These are phyloP conservation scores for Xanthoceras sorbifolium DNA, from an alignment of 345 rosid genomes.

Conservation along the genomic window DNA sequence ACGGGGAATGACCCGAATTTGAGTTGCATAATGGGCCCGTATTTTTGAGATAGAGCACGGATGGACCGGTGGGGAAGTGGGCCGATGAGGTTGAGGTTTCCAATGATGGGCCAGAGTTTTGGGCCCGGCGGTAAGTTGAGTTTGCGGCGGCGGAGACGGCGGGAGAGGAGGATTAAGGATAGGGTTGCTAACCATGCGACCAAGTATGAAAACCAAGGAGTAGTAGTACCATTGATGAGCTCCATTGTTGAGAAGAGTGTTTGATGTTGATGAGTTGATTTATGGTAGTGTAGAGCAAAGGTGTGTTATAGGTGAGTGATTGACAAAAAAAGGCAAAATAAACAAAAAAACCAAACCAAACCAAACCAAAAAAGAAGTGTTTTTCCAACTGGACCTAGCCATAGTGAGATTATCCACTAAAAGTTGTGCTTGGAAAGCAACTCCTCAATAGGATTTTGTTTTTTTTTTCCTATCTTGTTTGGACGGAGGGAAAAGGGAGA, in stretches of 20 bases:
- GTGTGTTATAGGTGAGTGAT: no score
- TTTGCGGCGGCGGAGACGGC: slow-evolving; percentile 34
- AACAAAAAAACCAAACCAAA: no score
- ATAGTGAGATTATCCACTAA: no score
- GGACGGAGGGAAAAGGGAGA: no score
- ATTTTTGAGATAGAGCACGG: slow-evolving; percentile 53
- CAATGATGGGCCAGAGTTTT: slow-evolving; percentile 65
- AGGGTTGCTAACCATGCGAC: slow-evolving; percentile 38
- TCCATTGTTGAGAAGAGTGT: slow-evolving; percentile 15
- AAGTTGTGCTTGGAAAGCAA: no score
- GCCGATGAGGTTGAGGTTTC: slow-evolving; percentile 68
- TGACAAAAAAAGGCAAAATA: no score
- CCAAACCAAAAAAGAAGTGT: no score
- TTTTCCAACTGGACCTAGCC: no score
- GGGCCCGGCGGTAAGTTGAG: slow-evolving; percentile 64
- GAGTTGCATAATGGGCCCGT: slow-evolving; percentile 63
- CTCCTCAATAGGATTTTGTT: no score
- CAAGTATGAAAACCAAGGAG: slow-evolving; percentile 24
- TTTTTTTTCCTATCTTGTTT: no score
- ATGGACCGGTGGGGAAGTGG: slow-evolving; percentile 64
- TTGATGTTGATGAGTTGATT: neutral
- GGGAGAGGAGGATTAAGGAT: slow-evolving; percentile 37
- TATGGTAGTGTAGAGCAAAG: neutral
- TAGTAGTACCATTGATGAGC: neutral
- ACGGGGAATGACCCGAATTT: slow-evolving; percentile 56